Evolutionary conservation across 371 early-diverging fungal genomes (phyloP), one percentile per base, ranked within the genome.

Genomic region (Haplosporangium sp.): DNA sequence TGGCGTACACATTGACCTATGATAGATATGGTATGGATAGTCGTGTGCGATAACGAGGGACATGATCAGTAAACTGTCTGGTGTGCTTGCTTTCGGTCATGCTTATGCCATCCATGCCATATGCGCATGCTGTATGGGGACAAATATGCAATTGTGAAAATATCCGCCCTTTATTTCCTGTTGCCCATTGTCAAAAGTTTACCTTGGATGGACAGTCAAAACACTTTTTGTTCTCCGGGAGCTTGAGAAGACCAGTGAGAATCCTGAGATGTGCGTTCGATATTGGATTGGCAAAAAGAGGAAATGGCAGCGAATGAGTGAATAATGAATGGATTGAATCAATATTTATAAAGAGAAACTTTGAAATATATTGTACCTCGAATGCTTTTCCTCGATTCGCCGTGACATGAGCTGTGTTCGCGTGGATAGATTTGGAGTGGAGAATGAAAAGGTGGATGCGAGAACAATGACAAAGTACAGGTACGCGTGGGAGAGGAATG

Each of bases 171-270:
- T 29, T 29, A 29, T 29, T 29, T 29, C 29, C 29, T 29, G 29
- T 4, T 29, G 29, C 29, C 29, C 29, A 29, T 29, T 29, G 29
- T 29, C 29, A 29, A 29, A 29, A 12, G n/a, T 18, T 29, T 84
- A 88, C 89, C 84, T 85, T 89, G 65, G 87, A 85, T 8, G 87
- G 85, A 53, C 89, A 88, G 74, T 89, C 89, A 62, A 89, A 88
- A 77, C 90, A 90, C 73, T 89, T 87, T 75, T 86, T 87, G 81
- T 89, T 89, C 62, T 84, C 87, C 20, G 87, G 86, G 29, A 84
- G 61, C 63, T 81, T 81, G 47, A 81, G 69, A 20, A 81, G 72
- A 5, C 65, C 62, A 0, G 74, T 50, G 62, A 81, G 48, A 66
- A 73, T 77, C 59, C 82, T 81, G 56, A 43, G 41, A 42, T 9